Evolutionary conservation across 768 basidiomycete species (phyloP), one percentile per base, ranked within the genome.

Genomic region (Tylopilus vinaceipallidus): DNA sequence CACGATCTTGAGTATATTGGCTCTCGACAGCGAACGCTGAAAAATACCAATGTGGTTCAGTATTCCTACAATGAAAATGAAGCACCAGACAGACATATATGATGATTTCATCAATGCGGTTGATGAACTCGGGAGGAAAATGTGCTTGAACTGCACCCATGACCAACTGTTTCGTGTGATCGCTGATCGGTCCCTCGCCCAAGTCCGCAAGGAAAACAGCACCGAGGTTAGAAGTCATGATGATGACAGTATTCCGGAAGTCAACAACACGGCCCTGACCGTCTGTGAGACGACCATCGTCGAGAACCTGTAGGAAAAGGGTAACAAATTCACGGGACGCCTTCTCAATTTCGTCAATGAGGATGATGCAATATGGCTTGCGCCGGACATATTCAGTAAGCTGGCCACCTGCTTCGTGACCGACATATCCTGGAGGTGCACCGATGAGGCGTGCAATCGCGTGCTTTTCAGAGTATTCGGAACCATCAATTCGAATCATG

Each of bases 201-300:
- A 86, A 79, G 42, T 91, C 90, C 48, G 87, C 82, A 40, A 91
- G 75, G 69, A 79, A 88, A 19, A 76, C 74, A 6, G 89, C 87
- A 37, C 91, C 94, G 17, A 95, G 77, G 64, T 98, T 98, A 42
- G 90, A 92, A 4, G 94, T 95, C 83, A 95, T 88, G 69, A 94
- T 88, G 65, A 95, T 91, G 62, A 95, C 89, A 1, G 91, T 91
- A 65, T 94, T 95, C 50, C 84, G 77, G 77, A 92, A 93, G 69
- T 91, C 86, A 17, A 91, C 82, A 35, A 91, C 75, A 53, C 88
- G 83, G n/a, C 93, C 93, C 69, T 95, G 92, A 7, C 92, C 88
- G 58, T 95, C 93, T 19, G 94, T 95, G 55, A 95, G 75, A 37
- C 89, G 83, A 10, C 94, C 94, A 55, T 95, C 94, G 57, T 97